Evolutionary conservation across 768 basidiomycete genomes (phyloP).

Genomic region (Boletus patriciae): DNA sequence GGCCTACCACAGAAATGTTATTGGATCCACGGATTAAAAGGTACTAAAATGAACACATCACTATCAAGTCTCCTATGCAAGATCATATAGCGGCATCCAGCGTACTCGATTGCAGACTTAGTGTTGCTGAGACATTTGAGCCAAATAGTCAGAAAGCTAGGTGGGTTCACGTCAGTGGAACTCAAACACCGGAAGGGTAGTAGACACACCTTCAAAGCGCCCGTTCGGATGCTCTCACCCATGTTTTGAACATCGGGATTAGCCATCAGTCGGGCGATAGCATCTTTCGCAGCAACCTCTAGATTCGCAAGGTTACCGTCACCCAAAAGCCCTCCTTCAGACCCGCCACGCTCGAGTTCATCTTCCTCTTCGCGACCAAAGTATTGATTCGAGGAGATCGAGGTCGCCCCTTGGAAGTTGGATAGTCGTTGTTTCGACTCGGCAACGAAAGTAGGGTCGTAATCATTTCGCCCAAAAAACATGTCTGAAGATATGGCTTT

Average conservation of each 20-base stretch:
- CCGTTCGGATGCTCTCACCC: conserved; percentile 72
- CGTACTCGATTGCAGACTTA: conserved; percentile 15
- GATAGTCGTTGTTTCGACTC: conserved; percentile 84
- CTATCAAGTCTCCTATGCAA: conserved; percentile 1
- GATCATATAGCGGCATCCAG: neutral
- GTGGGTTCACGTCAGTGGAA: neutral
- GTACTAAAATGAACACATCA: conserved; percentile 4
- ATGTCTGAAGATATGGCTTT: conserved; percentile 98
- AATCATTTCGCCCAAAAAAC: conserved; percentile 90
- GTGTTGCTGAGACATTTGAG: conserved; percentile 59
- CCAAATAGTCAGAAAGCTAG: conserved; percentile 65
- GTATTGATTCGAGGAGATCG: conserved; percentile 95
- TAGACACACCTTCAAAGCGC: conserved; percentile 74
- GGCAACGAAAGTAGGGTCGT: conserved; percentile 66
- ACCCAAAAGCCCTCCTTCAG: conserved; percentile 56
- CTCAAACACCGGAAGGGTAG: neutral
- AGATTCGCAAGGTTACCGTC: conserved; percentile 54
- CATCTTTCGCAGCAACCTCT: conserved; percentile 72
- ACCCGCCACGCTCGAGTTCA: conserved; percentile 37
- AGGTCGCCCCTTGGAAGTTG: conserved; percentile 86
- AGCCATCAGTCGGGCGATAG: conserved; percentile 66
- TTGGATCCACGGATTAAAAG: conserved; percentile 17
- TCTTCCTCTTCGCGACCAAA: conserved; percentile 91
- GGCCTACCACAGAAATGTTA: neutral
- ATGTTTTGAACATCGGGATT: conserved; percentile 89